Base-by-base conservation (phyloP, 768 basidiomycete species). In the Kwoniella pini region DNA sequence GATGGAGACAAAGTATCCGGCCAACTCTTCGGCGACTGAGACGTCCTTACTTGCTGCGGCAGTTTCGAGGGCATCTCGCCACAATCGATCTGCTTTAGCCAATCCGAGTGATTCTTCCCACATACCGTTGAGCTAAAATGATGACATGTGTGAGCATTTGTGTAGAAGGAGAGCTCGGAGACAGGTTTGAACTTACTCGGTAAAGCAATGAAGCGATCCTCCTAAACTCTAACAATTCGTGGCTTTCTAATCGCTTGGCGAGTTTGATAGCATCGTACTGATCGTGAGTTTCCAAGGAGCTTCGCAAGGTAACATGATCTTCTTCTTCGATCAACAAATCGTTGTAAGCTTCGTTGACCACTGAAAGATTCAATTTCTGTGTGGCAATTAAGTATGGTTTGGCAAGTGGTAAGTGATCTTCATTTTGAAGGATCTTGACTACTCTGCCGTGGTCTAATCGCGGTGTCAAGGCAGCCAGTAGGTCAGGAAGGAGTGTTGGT, bases 261-360 rank as follows among this genome's bases (percentile, higher is more conserved):
- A 99, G 86, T 28, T 81, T 83, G 61, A 91, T 86, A 69, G 90
- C 91, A 80, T 98, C 90, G 82, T 96, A 99, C 80, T 96, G 97
- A 80, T 97, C 93, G 74, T 96, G 94, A 77, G 93, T 93, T 80
- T 98, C 95, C 53, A 98, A 94, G 10, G 91, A 94, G 78, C 96
- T 96, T 9, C 95, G 89, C 7, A 99, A 85, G 0, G 95, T 97
- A 79, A 95, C 92, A 82, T 94, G 91, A 76, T 99, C 95, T 80
- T 99, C 96, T 78, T 99, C 96, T 78, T 99, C 96, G 61, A 99
- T 98, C 42, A 98, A 83, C n/a, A 99, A 82, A 72, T 92, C 90
- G 71, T 98, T 97, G 81, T 96, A 97, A 7, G 95, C 94, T 67
- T 96, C 93, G 73, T 99, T 99, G 73, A 99, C 91, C 15, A 94